A percentile compares a stretch with the other conserved stretches of the same genome.
Conservation (phyloP, 2,329 filamentous ascomycete species). For the Metarhizium album region DNA sequence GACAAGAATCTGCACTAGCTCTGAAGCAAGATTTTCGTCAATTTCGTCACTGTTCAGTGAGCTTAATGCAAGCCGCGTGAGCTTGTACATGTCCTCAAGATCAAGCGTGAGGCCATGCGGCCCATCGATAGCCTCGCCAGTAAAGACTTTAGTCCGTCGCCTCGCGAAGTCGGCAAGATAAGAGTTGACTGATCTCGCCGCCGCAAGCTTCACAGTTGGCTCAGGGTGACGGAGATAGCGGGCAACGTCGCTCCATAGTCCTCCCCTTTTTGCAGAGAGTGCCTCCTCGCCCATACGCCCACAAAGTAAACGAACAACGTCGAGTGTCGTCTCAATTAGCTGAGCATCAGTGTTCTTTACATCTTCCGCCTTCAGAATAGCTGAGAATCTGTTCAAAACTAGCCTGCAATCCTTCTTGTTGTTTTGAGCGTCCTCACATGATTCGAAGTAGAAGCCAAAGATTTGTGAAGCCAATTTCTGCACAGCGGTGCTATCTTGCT, state of each 20-base stretch:
- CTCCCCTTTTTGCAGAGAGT: slow-evolving; percentile 46
- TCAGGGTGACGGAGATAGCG: slow-evolving; percentile 63
- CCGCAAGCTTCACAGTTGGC: slow-evolving; percentile 63
- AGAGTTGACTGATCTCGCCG: slow-evolving; percentile 62
- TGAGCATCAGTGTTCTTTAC: slow-evolving; percentile 52
- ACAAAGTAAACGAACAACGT: slow-evolving; percentile 56
- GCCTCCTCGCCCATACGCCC: slow-evolving; percentile 53
- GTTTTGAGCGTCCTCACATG: slow-evolving; percentile 44
- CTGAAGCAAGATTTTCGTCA: slow-evolving; percentile 64
- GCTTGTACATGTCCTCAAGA: slow-evolving; percentile 50
- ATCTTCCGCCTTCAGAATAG: slow-evolving; percentile 44
- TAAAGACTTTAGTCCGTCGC: slow-evolving; percentile 36
- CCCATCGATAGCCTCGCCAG: slow-evolving; percentile 51
- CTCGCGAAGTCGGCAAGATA: slow-evolving; percentile 73
- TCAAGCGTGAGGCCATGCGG: slow-evolving; percentile 61
- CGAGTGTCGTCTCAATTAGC: slow-evolving; percentile 62
- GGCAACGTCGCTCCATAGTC: slow-evolving; percentile 63
- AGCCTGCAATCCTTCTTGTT: slow-evolving; percentile 58
- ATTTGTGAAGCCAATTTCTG: slow-evolving; percentile 66
- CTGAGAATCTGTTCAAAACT: slow-evolving; percentile 43
- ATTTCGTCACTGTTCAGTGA: slow-evolving; percentile 52
- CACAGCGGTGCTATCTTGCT: slow-evolving; percentile 61
- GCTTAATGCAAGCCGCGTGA: slow-evolving; percentile 37
- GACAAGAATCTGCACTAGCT: slow-evolving; percentile 70
- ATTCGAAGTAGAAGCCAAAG: slow-evolving; percentile 75